These are phyloP conservation scores for Aspergillus amoenus DNA, from an alignment of 2,329 filamentous ascomycete species.

Conservation along the genomic window DNA sequence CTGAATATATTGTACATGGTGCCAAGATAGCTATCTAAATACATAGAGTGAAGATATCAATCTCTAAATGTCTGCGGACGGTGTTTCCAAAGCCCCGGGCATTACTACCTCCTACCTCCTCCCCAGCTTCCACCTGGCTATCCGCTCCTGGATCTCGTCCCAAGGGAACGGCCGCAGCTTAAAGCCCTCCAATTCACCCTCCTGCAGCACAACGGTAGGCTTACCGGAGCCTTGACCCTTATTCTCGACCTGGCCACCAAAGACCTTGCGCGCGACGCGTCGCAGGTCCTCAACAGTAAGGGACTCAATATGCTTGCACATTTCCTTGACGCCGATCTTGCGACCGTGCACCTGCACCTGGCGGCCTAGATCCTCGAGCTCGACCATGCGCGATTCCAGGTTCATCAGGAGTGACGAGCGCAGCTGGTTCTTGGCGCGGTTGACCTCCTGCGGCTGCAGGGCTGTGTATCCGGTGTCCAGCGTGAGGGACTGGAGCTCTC, in stretches of 20 bases:
- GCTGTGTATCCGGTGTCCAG: slow-evolving; percentile 71
- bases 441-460: slow-evolving; percentile 74
- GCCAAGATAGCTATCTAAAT: slow-evolving; percentile 17
- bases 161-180: slow-evolving; percentile 70
- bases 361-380: slow-evolving; percentile 90
- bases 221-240: slow-evolving; percentile 75
- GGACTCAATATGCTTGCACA: slow-evolving; percentile 83
- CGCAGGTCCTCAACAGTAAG: slow-evolving; percentile 79
- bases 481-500: slow-evolving; percentile 77
- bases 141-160: slow-evolving; percentile 86
- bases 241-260: slow-evolving; percentile 76
- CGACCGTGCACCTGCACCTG: slow-evolving; percentile 96
- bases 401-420: slow-evolving; percentile 92
- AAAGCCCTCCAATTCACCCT: slow-evolving; percentile 73
- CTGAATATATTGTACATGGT: slow-evolving; percentile 16
- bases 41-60: slow-evolving; percentile 13
- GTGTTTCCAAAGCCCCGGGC: no score
- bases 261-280: slow-evolving; percentile 74
- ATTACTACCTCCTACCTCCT: slow-evolving; percentile 43
- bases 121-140: slow-evolving; percentile 80
- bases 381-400: slow-evolving; percentile 93
- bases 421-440: slow-evolving; percentile 94
- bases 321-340: slow-evolving; percentile 88
- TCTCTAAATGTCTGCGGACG: no score
- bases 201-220: slow-evolving; percentile 92